These are phyloP conservation scores for Eutrema yunnanense DNA, from an alignment of 345 rosid genomes.

Conservation along the genomic window DNA sequence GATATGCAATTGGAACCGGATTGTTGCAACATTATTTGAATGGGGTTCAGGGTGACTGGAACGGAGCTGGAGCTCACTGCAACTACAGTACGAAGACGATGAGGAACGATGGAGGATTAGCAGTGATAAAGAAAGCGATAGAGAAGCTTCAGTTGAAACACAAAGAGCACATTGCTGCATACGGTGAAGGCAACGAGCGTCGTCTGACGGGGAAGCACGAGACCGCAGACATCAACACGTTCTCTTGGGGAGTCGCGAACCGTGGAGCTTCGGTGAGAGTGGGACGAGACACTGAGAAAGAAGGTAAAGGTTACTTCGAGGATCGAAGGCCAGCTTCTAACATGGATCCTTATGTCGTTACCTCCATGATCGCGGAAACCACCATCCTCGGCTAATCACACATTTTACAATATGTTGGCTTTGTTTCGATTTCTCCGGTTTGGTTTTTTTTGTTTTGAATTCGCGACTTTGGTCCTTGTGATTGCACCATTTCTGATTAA, in stretches of 20 bases:
- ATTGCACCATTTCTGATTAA: background rate
- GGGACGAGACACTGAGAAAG: conserved; percentile 66
- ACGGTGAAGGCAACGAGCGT: conserved; percentile 89
- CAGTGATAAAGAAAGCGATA: conserved; percentile 70
- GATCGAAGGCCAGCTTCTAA: conserved; percentile 76
- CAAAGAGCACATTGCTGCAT: conserved; percentile 79
- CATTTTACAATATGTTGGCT: background rate
- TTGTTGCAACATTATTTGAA: background rate
- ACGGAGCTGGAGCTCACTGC: conserved; percentile 93
- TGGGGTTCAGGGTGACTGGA: conserved; percentile 74
- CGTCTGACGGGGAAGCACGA: conserved; percentile 77
- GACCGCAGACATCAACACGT: conserved; percentile 72
- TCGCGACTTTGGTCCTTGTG: background rate
- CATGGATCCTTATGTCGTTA: conserved; percentile 83
- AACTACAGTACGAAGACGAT: conserved; percentile 86
- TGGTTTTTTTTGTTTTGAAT: background rate
- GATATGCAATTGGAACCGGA: background rate
- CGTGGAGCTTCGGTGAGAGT: conserved; percentile 71
- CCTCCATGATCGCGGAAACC: conserved; percentile 72
- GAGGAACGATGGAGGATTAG: conserved; percentile 70
- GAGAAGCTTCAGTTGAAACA: conserved; percentile 66
- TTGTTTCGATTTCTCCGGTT: background rate
- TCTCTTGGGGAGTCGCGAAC: conserved; percentile 75
- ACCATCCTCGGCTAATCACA: conserved; percentile 36
- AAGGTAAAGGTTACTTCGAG: conserved; percentile 71